Percentiles rank a stretch among this genome's conserved stretches.
Conservation (phyloP, 2,329 filamentous ascomycete species). For the Claviceps sp. region DNA sequence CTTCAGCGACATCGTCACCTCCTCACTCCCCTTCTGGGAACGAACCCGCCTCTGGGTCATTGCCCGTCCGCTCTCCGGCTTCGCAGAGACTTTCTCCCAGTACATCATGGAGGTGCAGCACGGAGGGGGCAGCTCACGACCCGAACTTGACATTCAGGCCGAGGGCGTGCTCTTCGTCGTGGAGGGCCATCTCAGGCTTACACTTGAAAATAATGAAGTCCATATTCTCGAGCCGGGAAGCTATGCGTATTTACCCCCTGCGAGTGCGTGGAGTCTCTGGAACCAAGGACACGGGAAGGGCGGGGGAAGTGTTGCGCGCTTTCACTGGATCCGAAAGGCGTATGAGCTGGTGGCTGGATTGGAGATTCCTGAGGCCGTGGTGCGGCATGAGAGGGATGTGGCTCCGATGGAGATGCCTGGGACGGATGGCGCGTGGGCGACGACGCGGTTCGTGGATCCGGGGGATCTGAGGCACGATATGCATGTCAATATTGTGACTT, state of each 20-base stretch:
- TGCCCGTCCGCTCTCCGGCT: conserved; percentile 5
- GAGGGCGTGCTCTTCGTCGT: conserved; percentile 5
- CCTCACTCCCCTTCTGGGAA: conserved; percentile 5
- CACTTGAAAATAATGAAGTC: neutral
- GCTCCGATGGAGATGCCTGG: neutral
- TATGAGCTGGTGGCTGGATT: conserved; percentile 1
- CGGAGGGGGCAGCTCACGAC: conserved; percentile 1
- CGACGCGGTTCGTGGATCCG: conserved; percentile 5
- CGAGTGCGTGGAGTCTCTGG: neutral
- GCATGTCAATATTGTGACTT: conserved; percentile 5
- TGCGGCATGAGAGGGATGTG: conserved; percentile 3
- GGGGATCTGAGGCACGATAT: conserved; percentile 5
- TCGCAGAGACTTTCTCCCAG: conserved; percentile 6
- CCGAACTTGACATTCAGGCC: conserved; percentile 1
- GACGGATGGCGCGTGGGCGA: conserved; percentile 4
- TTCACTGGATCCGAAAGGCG: conserved; percentile 6
- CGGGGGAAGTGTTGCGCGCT: neutral
- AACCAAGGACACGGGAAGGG: neutral
- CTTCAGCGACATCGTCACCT: conserved; percentile 6
- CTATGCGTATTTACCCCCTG: conserved; percentile 2
- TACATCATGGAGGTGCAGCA: conserved; percentile 6
- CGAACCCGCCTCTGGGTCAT: conserved; percentile 5
- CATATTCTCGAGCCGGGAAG: conserved; percentile 2
- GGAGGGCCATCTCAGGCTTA: neutral
- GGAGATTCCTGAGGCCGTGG: neutral